Evolutionary conservation across 306 rosid genomes (phyloP).

Genomic region (Dryas octopetala): DNA sequence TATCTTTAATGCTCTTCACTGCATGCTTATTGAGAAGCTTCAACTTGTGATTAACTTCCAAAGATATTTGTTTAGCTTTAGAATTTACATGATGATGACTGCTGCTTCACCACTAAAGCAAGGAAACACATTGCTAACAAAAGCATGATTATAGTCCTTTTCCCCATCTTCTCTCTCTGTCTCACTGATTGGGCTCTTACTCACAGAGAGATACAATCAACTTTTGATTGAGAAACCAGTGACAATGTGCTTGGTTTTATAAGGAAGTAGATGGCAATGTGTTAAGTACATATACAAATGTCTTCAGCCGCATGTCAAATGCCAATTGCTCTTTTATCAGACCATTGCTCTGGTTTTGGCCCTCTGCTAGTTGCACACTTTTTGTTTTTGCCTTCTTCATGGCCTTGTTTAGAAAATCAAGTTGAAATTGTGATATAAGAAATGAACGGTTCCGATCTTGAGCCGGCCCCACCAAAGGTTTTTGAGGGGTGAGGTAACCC

Average conservation of each 20-base stretch:
- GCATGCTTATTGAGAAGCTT: conserved; percentile 57
- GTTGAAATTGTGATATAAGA: too few species aligned
- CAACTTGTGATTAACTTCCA: conserved; percentile 37
- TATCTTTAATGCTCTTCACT: conserved; percentile 35
- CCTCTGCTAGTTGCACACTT: too few species aligned
- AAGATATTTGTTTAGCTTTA: conserved; percentile 12
- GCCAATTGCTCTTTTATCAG: too few species aligned
- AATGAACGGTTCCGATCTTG: too few species aligned
- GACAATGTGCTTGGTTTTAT: not conserved
- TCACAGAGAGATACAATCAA: not conserved
- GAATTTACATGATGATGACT: not conserved
- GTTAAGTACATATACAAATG: not conserved
- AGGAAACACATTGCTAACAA: conserved; percentile 28
- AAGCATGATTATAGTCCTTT: not conserved
- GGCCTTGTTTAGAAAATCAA: too few species aligned
- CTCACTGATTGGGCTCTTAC: not conserved
- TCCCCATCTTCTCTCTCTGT: conserved; percentile 26
- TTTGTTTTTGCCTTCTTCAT: too few species aligned
- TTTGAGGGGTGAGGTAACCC: too few species aligned
- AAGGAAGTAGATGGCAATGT: not conserved
- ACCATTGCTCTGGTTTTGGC: too few species aligned
- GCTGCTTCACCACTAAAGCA: conserved; percentile 9
- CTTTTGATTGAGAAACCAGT: not conserved
- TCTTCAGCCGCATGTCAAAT: not conserved
- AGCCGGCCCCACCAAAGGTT: too few species aligned